Evolutionary conservation across 2,329 filamentous ascomycete genomes (phyloP), one percentile per base, ranked within the genome.

Genomic region (Aureobasidium sp.): DNA sequence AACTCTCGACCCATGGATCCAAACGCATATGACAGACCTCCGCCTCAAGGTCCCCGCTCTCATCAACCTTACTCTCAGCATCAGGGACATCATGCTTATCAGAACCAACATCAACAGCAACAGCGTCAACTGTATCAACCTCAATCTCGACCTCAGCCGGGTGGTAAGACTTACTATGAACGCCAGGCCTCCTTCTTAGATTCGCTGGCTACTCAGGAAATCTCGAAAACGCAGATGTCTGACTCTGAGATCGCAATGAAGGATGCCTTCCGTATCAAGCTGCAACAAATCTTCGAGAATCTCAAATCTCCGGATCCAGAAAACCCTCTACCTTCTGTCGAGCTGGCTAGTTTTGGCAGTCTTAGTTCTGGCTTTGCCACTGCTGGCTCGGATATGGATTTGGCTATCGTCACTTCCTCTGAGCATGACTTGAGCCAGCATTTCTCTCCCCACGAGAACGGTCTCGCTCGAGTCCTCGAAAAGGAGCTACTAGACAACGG

Each of bases 311-410:
- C 77, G 9, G 74, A 81, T 9, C 71, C 76, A 50, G 68, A 72
- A 6, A 85, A 88, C 61, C 75, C 80, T 16, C 69, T 72, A 3
- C 80, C 29, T 70, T 76, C 10, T 82, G 82, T 57, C 81, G 93
- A n/a, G 59, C 78, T 95, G 14, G 85, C 85, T 67, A 90, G 87
- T 68, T 95, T 94, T 70, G 91, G 91, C 5, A 95, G 91, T 71
- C 79, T 95, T 50, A 83, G 84, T 25, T 92, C 91, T 13, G 91
- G 91, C 0, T 96, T 96, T 74, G 92, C 90, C 3, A 91, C 89
- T 13, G 89, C 89, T 68, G 85, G 85, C n/a, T 93, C 91, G 1
- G 91, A 96, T 69, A 91, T 96, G 87, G 92, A 97, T 73, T 82
- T 96, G 34, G 89, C 87, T 9, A 81, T 96, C 37, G 77, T 94